Evolutionary conservation across 805 yeast species (phyloP), one percentile per base, ranked within the genome.

Genomic region (Ogataea henricii): DNA sequence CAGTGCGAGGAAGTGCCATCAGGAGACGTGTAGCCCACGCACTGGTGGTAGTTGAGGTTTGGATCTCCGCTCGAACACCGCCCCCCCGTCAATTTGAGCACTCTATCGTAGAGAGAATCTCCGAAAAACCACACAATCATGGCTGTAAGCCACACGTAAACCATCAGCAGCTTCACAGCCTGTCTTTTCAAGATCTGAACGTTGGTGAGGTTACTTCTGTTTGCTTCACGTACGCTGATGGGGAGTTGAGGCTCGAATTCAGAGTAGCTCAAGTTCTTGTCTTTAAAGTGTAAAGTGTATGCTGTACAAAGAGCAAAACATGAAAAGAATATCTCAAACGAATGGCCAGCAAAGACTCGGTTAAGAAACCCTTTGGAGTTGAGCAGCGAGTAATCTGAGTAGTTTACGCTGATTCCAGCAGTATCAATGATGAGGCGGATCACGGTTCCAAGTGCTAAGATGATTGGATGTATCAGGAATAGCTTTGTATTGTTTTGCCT

Each of bases 71-170:
- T 48, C 0, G 58, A 46, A 50, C 79, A 74, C 30, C 60, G 58
- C 1, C 78, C 79, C 0, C 77, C 77, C 0, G 73, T 64, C 2
- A 48, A 17, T n/a, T 62, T 52, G 43, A 68, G 64, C 2, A 72
- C 49, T 34, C 67, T 46, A 34, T 65, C 69, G 47, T 54, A 66
- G 2, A 67, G 16, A 2, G 71, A 62, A 34, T 65, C 62, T 1
- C 70, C 70, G 44, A 66, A 65, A 40, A 58, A 64, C 71, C 70
- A 66, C n/a, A 63, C 57, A 6, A 62, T 57, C 23, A 63, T 30
- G 0, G 54, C 6, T 1, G 40, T 43, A 1, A 67, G 9, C 58
- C 67, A 59, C 2, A 42, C 8, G 40, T 54, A 64, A 1, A 64
- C 36, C 2, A 49, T 6, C 1, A 42, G 20, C 12, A 61, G 25